These are phyloP conservation scores for Fusarium torulosum DNA, from an alignment of 2,329 filamentous ascomycete genomes.

Conservation along the genomic window DNA sequence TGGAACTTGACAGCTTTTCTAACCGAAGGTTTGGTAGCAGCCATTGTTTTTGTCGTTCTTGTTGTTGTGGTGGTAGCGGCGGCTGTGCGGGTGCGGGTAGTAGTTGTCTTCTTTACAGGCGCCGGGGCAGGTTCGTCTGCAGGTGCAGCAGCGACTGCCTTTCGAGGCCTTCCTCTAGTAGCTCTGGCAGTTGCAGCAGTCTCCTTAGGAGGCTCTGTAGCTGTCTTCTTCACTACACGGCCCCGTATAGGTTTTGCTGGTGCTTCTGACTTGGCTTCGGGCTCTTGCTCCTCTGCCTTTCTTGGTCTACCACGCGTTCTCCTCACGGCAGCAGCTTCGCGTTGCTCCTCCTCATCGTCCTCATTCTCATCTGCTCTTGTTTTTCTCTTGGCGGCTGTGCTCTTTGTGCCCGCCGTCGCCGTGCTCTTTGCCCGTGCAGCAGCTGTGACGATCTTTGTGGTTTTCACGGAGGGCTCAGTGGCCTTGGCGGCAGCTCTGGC, in stretches of 20 bases:
- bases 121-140: slow-evolving; percentile 45
- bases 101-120: slow-evolving; percentile 52
- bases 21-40: slow-evolving; percentile 58
- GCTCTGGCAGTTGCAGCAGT: slow-evolving; percentile 50
- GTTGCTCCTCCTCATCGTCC: slow-evolving; percentile 59
- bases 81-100: slow-evolving; percentile 47
- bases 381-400: slow-evolving; percentile 62
- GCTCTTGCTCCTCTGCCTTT: slow-evolving; percentile 54
- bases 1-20: slow-evolving; percentile 75
- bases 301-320: slow-evolving; percentile 58
- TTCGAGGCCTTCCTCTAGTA: slow-evolving; percentile 61
- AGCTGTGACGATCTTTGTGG: slow-evolving; percentile 62
- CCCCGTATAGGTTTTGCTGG: slow-evolving; percentile 49
- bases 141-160: slow-evolving; percentile 48
- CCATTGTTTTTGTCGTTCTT: slow-evolving; percentile 53
- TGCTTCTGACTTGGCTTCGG: slow-evolving; percentile 37
- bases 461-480: slow-evolving; percentile 54
- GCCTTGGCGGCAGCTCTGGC: slow-evolving; percentile 60
- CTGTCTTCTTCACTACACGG: slow-evolving; percentile 48
- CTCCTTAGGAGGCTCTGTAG: slow-evolving; percentile 43
- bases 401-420: slow-evolving; percentile 51
- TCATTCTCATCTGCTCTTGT: slow-evolving; percentile 65
- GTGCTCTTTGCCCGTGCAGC: slow-evolving; percentile 62
- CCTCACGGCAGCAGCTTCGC: slow-evolving; percentile 52
- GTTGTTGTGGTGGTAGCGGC: slow-evolving; percentile 48